Percentiles rank a stretch among this genome's conserved stretches.
Conservation (phyloP, 225 moss, liverwort and hornwort species). For the Physcomitrellopsis africana region DNA sequence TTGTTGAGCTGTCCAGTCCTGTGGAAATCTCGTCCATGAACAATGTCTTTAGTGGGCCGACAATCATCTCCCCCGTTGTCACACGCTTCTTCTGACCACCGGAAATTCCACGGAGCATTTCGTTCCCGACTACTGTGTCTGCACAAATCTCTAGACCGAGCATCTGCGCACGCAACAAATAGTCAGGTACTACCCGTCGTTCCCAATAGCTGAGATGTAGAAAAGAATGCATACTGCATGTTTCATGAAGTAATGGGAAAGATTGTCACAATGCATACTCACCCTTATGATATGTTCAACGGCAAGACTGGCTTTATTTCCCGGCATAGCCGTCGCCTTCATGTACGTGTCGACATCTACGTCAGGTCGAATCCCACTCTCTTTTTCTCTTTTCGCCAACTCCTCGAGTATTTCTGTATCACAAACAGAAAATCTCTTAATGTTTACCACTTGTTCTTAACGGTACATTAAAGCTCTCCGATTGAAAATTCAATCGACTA, state of each 20-base stretch:
- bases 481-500: not conserved
- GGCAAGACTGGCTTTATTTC: too few species aligned
- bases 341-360: too few species aligned
- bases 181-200: not conserved
- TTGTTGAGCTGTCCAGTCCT: constrained; percentile 81
- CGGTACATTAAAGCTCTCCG: too few species aligned
- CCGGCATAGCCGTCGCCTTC: too few species aligned
- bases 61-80: constrained; percentile 75
- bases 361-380: too few species aligned
- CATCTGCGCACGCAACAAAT: constrained; percentile 6
- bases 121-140: constrained; percentile 48
- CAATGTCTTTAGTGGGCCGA: constrained; percentile 61
- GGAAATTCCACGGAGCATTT: constrained; percentile 57
- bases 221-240: not conserved
- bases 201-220: not conserved
- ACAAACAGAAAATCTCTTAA: too few species aligned
- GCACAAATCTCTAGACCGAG: constrained; percentile 58
- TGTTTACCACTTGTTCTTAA: too few species aligned
- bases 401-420: too few species aligned
- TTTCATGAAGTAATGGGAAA: not conserved
- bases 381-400: too few species aligned
- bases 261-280: not conserved
- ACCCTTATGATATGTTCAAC: not conserved
- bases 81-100: constrained; percentile 63
- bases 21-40: constrained; percentile 92